These are phyloP conservation scores for Ceratobasidium sp. DNA, from an alignment of 1,284 basidiomycete genomes.

Conservation along the genomic window DNA sequence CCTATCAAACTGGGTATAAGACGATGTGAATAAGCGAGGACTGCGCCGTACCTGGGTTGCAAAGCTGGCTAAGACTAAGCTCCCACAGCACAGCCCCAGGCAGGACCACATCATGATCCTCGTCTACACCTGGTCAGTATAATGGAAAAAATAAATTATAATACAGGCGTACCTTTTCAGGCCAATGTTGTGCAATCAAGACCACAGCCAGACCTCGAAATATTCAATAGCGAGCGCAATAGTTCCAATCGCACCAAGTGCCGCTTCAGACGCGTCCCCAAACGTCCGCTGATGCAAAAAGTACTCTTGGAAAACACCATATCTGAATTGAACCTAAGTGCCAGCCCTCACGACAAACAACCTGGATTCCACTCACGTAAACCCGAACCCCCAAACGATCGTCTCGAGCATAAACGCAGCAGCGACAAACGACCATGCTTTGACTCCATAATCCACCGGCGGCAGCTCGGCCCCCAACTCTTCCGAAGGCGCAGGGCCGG, in stretches of 20 bases:
- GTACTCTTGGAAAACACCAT: constrained; percentile 45
- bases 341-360: neutral
- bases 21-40: neutral
- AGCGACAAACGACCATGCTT: constrained; percentile 39
- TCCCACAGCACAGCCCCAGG: constrained; percentile 36
- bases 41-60: constrained; percentile 30
- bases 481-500: too few species aligned
- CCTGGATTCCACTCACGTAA: constrained; percentile 32
- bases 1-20: neutral
- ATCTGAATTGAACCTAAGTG: neutral
- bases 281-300: constrained; percentile 43
- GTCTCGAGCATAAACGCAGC: constrained; percentile 39
- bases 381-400: constrained; percentile 40
- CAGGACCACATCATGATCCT: constrained; percentile 34
- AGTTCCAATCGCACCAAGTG: constrained; percentile 41
- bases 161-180: constrained; percentile 3
- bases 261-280: constrained; percentile 21
- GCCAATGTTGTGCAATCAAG: constrained; percentile 30
- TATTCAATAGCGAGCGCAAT: constrained; percentile 35
- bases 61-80: constrained; percentile 40
- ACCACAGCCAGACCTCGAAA: constrained; percentile 27
- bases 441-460: constrained; percentile 35
- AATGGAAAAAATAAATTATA: neutral
- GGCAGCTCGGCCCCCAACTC: neutral
- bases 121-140: constrained; percentile 7